Conservation (phyloP, 352 stramenopile species). For the Phytophthora ramorum region DNA sequence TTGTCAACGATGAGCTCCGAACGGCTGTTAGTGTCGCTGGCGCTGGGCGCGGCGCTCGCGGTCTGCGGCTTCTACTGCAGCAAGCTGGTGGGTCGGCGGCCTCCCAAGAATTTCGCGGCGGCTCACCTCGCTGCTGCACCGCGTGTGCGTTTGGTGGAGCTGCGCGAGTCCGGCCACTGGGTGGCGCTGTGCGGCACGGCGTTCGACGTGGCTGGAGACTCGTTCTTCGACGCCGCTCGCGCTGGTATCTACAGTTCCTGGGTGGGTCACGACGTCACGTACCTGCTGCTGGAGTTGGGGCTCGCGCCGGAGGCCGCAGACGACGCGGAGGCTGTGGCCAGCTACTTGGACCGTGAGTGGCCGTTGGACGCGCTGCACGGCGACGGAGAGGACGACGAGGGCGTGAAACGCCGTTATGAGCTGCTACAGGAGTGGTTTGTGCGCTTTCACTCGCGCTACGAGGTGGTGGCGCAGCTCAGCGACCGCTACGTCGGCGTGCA, state of each 20-base stretch:
- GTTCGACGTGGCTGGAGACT: slow-evolving; percentile 57
- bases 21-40: slow-evolving; percentile 31
- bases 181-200: slow-evolving; percentile 62
- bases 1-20: slow-evolving; percentile 18
- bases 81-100: slow-evolving; percentile 11
- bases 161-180: slow-evolving; percentile 42
- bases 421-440: slow-evolving; percentile 63
- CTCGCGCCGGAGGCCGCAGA: slow-evolving; percentile 37
- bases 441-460: slow-evolving; percentile 59
- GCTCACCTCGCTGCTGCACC: slow-evolving; percentile 16
- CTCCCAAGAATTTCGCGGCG: slow-evolving; percentile 16
- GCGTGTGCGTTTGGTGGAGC: slow-evolving; percentile 27
- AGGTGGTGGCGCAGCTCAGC: slow-evolving; percentile 50
- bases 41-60: slow-evolving; percentile 24
- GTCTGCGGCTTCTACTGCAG: slow-evolving; percentile 36
- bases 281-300: slow-evolving; percentile 49
- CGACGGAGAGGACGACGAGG: slow-evolving; percentile 28
- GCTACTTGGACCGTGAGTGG: slow-evolving; percentile 47
- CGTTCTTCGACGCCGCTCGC: slow-evolving; percentile 48
- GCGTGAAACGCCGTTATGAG: slow-evolving; percentile 29
- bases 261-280: slow-evolving; percentile 62
- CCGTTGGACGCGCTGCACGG: slow-evolving; percentile 35
- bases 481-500: slow-evolving; percentile 50
- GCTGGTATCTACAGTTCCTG: slow-evolving; percentile 57
- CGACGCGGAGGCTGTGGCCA: slow-evolving; percentile 37